A percentile compares a stretch with the other conserved stretches of the same genome.
Conservation (phyloP, 2,329 filamentous ascomycete genomes). For the Elsinoe batatas region DNA sequence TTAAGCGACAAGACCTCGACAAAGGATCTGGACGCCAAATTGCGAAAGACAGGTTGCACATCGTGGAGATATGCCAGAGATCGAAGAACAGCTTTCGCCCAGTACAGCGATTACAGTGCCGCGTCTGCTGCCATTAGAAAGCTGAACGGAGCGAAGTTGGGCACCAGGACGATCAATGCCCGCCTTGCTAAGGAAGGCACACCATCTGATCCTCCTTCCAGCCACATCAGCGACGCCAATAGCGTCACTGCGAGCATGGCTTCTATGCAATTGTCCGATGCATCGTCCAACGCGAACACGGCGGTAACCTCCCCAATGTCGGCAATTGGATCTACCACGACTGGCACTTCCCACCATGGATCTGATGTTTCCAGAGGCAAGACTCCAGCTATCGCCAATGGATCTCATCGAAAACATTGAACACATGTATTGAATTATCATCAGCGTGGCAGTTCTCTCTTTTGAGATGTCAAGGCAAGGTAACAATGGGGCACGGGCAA, state of each 20-base stretch:
- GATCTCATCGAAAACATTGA: background rate
- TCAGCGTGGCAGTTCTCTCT: too few relatives aligned
- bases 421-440: too few relatives aligned
- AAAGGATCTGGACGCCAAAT: background rate
- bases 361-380: background rate
- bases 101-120: background rate
- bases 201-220: background rate
- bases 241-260: background rate
- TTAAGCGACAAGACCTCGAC: background rate
- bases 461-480: too few relatives aligned
- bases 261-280: background rate
- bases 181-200: background rate
- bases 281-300: background rate
- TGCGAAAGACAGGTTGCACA: background rate
- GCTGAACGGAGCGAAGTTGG: slow-evolving; percentile 1
- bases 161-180: background rate
- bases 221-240: background rate
- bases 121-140: background rate
- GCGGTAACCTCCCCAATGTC: background rate
- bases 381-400: slow-evolving; percentile 1
- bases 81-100: background rate
- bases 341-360: background rate
- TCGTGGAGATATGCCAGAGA: background rate
- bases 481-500: too few relatives aligned
- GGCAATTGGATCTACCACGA: background rate